Base-by-base conservation (phyloP, 2,329 filamentous ascomycete genomes). In the Dactylellina haptotyla region DNA sequence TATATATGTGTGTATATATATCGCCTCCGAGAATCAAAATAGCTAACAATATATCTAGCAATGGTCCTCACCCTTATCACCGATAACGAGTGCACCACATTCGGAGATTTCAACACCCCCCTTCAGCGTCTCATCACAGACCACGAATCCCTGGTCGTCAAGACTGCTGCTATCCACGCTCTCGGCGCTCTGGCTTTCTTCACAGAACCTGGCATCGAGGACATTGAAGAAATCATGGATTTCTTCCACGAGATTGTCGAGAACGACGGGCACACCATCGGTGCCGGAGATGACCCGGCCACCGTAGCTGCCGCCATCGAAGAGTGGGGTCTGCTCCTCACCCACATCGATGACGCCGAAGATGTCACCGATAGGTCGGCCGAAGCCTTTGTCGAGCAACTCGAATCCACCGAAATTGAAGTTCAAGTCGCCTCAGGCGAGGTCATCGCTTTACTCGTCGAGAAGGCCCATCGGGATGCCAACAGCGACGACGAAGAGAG, bases 361-460 rank as follows among this genome's bases (percentile, higher is more conserved):
- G 85, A 86, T 14, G 85, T 88, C 72, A 91, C 89, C 30, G 88
- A 92, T 75, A 82, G 87, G 26, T 89, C 91, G 14, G 86, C 95
- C 77, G 90, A 95, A 59, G 88, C 89, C 1, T 92, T 97, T 77
- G 88, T 91, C 43, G 92, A 96, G 51, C 93, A 96, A 80, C 88
- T 97, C 16, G 88, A 93, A 71, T 92, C 90, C 79, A 84, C 84
- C 30, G 88, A 92, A 69, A 83, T 88, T 0, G 83, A 86, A 6
- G 90, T 96, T 0, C 91, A 95, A 78, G 87, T 92, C 48, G 87
- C 89, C 2, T 90, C 92, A 0, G 92, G 90, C 2, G 87, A 90
- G 78, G 91, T 91, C 79, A 93, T 96, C 70, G 92, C 92, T 0
- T 83, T 96, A 8, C 84, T 96, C 9, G 94, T 91, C 78, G 93